Base-by-base conservation (phyloP, 164 flowering plant genomes). In the Macadamia integrifolia region DNA sequence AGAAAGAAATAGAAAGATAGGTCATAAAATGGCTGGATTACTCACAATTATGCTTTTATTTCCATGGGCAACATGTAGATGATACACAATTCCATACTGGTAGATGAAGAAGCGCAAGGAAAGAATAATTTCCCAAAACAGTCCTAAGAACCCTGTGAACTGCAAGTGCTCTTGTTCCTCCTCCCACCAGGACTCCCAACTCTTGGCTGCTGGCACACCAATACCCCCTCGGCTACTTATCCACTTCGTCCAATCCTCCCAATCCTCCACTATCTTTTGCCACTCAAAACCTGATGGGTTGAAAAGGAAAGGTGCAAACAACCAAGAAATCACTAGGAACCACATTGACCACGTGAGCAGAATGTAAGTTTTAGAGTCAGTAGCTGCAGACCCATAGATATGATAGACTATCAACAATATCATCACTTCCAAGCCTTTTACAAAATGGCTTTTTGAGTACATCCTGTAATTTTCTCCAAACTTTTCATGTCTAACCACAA, bases 121-220 rank as follows among this genome's bases (percentile, higher is more conserved):
- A 53, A 95, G 90, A 73, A 91, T 52, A 58, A 90, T 77, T 77
- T 95, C 99, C 84, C 83, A 82, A 58, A 92, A 74, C 52, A 85
- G 81, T 59, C 98, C 99, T 6, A 61, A 15, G 42, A 85, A 65
- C 9, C 98, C 98, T 30, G 97, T 86, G 78, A 66, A 53, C 61
- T 76, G 82, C 62, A 95, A 79, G 72, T 95, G 99, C 73, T 89
- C 98, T 59, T 95, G 99, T 73, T 92, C 99, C 71, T 95, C 98
- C 6, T 86, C 91, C 99, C 99, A 95, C 99, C 99, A 95, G 5
- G 98, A 92, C 72, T 95, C 97, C 99, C 98, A 95, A 77, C 98
- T 92, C 81, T 92, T 91, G 78, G 44, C 78, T 73, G 96, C 90
- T 0, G 94, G 96, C 35, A 91, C 96, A 62, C 98, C 97, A 71